These are phyloP conservation scores for Fusarium graminum DNA, from an alignment of 2,329 filamentous ascomycete genomes.

Conservation along the genomic window DNA sequence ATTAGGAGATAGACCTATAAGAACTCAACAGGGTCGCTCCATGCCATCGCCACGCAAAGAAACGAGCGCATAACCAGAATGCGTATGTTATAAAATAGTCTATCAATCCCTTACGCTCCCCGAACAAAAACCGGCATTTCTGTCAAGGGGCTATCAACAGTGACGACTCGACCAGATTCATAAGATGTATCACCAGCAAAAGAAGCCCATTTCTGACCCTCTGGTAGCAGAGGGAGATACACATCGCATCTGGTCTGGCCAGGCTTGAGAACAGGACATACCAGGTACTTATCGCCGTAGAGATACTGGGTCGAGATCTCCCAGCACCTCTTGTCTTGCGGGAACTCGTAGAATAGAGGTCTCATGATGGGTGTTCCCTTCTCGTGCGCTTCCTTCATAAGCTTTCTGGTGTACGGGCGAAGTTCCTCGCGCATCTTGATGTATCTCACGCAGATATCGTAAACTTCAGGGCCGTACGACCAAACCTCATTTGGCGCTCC, in stretches of 20 bases:
- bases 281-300: constrained; percentile 71
- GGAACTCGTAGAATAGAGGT: constrained; percentile 74
- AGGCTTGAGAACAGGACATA: constrained; percentile 67
- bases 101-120: background rate
- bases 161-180: constrained; percentile 4
- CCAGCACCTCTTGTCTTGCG: constrained; percentile 66
- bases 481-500: constrained; percentile 74
- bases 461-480: constrained; percentile 73
- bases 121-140: constrained; percentile 23
- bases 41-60: constrained; percentile 2
- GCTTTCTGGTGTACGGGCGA: constrained; percentile 66
- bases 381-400: constrained; percentile 72
- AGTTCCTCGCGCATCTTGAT: constrained; percentile 69
- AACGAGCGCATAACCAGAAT: background rate
- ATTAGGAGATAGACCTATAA: too few relatives aligned
- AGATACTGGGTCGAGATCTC: constrained; percentile 72
- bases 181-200: constrained; percentile 10
- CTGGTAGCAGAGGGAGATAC: constrained; percentile 62
- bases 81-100: constrained; percentile 2
- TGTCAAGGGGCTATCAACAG: constrained; percentile 16
- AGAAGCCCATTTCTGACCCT: constrained; percentile 18
- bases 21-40: constrained; percentile 11
- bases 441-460: constrained; percentile 71
- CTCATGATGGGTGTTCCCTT: constrained; percentile 72
- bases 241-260: constrained; percentile 59